Evolutionary conservation across 495 filamentous ascomycete genomes (phyloP).

Genomic region (Lophiostoma macrostomum): DNA sequence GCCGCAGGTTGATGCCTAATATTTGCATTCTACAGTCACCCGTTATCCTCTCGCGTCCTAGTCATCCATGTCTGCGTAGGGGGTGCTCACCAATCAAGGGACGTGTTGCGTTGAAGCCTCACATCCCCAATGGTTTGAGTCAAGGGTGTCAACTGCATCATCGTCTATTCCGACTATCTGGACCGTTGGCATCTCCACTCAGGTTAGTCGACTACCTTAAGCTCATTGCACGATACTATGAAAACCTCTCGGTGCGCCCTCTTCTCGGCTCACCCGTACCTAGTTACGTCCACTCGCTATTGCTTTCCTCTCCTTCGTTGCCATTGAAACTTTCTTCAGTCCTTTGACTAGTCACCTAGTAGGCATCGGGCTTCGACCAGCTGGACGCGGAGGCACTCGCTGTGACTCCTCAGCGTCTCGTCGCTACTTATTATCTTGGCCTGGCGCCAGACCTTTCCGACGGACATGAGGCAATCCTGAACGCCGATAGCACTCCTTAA

Average conservation of each 20-base stretch:
- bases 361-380: conserved; percentile 19
- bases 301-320: conserved; percentile 2
- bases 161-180: conserved; percentile 23
- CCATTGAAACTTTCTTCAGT: conserved; percentile 1
- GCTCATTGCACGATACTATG: conserved; percentile 15
- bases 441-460: conserved; percentile 19
- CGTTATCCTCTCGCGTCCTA: conserved; percentile 32
- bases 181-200: conserved; percentile 10
- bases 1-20: conserved; percentile 29
- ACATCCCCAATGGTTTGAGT: conserved; percentile 32
- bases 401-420: conserved; percentile 15
- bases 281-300: conserved; percentile 14
- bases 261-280: conserved; percentile 8
- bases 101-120: conserved; percentile 20
- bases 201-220: conserved; percentile 9
- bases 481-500: conserved; percentile 6
- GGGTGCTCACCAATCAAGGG: conserved; percentile 24
- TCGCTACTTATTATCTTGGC: conserved; percentile 31
- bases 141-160: conserved; percentile 29
- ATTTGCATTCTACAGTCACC: conserved; percentile 8
- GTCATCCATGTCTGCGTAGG: conserved; percentile 13
- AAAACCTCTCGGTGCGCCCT: conserved; percentile 8
- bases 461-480: conserved; percentile 29
- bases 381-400: conserved; percentile 18
- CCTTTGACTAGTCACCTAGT: conserved; percentile 8